Conservation (phyloP, 129 eudicot species). For the sunflower (Helianthus annuus) region HanXRQr2.0-SUNRISE NC_035433.2:133319761-133320260, state of each 20-base stretch:
- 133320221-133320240: no score
- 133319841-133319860: background rate
- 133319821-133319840: slow-evolving; percentile 27
- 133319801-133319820: slow-evolving; percentile 76
- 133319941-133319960: slow-evolving; percentile 14
- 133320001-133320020: slow-evolving; percentile 13
- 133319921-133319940: background rate
- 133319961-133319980: background rate
- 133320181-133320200: no score
- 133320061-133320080: background rate
- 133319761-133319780: slow-evolving; percentile 75
- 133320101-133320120: no score
- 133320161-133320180: no score
- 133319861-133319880: slow-evolving; percentile 5
- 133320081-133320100: no score
- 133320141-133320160: no score
- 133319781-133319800: slow-evolving; percentile 82
- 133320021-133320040: background rate
- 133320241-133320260: no score
- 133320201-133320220: no score
- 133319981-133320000: slow-evolving; percentile 18
- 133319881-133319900: slow-evolving; percentile 1
- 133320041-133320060: background rate
- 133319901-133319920: background rate
- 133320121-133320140: no score